A percentile compares a stretch with the other conserved stretches of the same genome.
Evolutionary conservation across 176 grass and related monocot genomes (phyloP).

Genomic region (Melocanna baccifera): DNA sequence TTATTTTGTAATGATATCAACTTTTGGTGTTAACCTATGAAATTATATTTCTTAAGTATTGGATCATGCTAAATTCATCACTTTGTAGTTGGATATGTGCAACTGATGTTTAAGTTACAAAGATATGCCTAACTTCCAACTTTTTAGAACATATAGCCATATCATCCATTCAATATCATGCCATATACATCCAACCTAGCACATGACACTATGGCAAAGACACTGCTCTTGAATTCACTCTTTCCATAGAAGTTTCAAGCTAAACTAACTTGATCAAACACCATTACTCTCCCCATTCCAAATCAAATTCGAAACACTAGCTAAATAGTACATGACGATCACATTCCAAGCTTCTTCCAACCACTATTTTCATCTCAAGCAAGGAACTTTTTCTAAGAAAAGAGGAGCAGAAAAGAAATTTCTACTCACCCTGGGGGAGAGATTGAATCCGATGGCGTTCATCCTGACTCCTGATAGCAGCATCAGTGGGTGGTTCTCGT

Average conservation of each 20-base stretch:
- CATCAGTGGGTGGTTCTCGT: conserved; percentile 74
- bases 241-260: background rate
- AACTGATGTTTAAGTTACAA: background rate
- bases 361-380: too few species aligned
- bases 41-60: background rate
- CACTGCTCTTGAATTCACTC: background rate
- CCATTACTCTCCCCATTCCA: background rate
- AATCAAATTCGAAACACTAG: background rate
- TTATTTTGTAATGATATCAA: background rate
- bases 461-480: conserved; percentile 68
- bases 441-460: too few species aligned
- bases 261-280: background rate
- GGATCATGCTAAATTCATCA: background rate
- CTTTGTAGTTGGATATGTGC: background rate
- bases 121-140: background rate
- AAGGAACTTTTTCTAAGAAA: too few species aligned
- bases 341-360: too few species aligned
- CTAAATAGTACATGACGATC: background rate
- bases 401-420: too few species aligned
- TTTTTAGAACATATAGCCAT: background rate
- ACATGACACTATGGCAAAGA: background rate
- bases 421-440: too few species aligned
- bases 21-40: background rate
- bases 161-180: background rate
- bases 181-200: background rate